These are phyloP conservation scores for Colletotrichum noveboracense DNA, from an alignment of 2,329 filamentous ascomycete genomes.

Conservation along the genomic window DNA sequence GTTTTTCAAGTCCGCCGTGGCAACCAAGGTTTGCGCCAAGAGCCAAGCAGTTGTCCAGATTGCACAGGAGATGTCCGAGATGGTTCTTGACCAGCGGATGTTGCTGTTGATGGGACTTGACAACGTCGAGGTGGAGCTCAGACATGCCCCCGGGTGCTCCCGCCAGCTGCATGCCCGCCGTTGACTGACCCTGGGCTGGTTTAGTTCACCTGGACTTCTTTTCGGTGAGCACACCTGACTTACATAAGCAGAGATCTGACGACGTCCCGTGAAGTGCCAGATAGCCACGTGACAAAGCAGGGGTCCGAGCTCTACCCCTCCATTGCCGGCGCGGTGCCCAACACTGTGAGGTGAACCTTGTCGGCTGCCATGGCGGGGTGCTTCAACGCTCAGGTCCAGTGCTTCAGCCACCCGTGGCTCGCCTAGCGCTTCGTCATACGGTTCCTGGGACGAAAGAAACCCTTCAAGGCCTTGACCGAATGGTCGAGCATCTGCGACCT, in stretches of 20 bases:
- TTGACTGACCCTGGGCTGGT: neutral
- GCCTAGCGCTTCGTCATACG: constrained; percentile 19
- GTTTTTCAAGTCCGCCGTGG: neutral
- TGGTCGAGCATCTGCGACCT: neutral
- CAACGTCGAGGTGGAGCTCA: neutral
- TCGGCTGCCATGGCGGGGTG: constrained; percentile 8
- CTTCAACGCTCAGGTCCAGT: neutral
- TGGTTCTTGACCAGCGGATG: neutral
- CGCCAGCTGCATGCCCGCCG: neutral
- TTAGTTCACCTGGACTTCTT: neutral
- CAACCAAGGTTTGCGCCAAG: neutral
- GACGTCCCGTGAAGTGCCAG: neutral
- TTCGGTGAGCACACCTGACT: neutral
- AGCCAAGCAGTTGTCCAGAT: neutral
- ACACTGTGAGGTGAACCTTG: constrained; percentile 9
- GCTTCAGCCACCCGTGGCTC: constrained; percentile 20
- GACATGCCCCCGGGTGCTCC: neutral
- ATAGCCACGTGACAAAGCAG: neutral
- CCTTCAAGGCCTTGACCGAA: constrained; percentile 8
- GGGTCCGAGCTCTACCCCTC: constrained; percentile 15
- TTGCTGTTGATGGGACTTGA: neutral
- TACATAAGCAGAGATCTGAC: fast-evolving
- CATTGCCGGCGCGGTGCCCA: neutral
- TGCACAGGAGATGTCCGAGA: neutral
- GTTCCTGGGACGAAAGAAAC: constrained; percentile 19